Conservation (phyloP, 495 filamentous ascomycete species). For the Viridothelium virens region DNA sequence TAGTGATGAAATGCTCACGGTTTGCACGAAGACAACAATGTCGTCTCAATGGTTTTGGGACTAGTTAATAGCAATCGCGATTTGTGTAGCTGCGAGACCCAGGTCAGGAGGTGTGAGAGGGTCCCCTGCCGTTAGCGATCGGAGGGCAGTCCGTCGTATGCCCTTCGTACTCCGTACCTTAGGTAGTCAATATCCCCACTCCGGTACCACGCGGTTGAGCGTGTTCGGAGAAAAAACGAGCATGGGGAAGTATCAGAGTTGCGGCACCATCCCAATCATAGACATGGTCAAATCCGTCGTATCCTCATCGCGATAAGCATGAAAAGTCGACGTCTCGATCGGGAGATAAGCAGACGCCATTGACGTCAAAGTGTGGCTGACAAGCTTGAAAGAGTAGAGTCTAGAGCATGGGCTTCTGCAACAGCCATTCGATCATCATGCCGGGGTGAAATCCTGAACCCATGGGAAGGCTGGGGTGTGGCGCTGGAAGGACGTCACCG, state of each 20-base stretch:
- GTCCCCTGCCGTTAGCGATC: no score
- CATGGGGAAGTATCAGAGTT: neutral
- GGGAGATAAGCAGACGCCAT: neutral
- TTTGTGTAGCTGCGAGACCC: no score
- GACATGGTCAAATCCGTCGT: neutral
- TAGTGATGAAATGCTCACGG: neutral
- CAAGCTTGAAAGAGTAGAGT: neutral
- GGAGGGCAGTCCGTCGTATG: no score
- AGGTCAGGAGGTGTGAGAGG: no score
- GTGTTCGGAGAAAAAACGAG: neutral
- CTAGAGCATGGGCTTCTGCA: neutral
- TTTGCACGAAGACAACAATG: no score
- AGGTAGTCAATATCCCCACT: neutral
- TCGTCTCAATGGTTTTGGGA: no score
- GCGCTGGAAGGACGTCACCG: conserved; percentile 1
- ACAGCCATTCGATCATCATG: neutral
- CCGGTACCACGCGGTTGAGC: neutral
- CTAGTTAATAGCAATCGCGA: no score
- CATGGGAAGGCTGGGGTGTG: conserved; percentile 8
- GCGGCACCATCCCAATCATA: neutral
- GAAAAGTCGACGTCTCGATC: neutral
- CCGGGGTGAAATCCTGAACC: neutral
- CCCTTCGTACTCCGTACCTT: no score
- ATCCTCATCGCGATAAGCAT: neutral
- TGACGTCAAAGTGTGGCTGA: conserved; percentile 8